phyloP scores from a whole-genome alignment of 2,329 filamentous ascomycete species.

The Fusarium bactridioides region DNA sequence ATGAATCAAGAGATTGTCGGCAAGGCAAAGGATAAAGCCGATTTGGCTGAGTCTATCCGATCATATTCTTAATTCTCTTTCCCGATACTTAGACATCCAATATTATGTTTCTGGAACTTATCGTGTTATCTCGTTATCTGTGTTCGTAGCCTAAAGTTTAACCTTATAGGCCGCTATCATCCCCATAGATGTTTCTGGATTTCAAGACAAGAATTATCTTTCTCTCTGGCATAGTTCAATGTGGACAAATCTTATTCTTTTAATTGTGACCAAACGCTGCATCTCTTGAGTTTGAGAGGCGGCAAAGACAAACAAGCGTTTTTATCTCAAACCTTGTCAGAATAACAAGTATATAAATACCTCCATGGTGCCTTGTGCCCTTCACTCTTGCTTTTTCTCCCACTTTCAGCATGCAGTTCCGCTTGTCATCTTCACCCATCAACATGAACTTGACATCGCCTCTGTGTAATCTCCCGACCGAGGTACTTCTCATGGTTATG shows the following conservation, averaged over 20 bases:
- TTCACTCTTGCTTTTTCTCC: accelerated
- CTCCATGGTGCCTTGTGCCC: accelerated
- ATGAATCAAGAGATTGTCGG: neutral
- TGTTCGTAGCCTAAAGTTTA: no score
- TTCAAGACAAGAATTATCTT: no score
- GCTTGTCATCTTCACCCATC: no score
- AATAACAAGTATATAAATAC: neutral
- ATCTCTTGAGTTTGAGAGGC: neutral
- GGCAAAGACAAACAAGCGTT: neutral
- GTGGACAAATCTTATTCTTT: neutral
- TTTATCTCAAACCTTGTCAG: neutral
- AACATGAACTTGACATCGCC: neutral
- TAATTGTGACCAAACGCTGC: no score
- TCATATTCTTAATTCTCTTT: accelerated
- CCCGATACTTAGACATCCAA: neutral
- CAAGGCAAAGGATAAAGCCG: neutral
- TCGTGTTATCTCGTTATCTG: no score
- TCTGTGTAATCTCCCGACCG: neutral
- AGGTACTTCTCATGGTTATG: neutral
- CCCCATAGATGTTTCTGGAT: no score
- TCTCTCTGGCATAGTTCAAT: neutral
- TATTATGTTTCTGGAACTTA: accelerated
- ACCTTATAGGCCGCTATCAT: no score
- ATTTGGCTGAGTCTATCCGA: neutral
- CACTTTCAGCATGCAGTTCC: accelerated